Evolutionary conservation across 257 asterid genomes (phyloP).

Genomic region (Forsythia viridissima): DNA sequence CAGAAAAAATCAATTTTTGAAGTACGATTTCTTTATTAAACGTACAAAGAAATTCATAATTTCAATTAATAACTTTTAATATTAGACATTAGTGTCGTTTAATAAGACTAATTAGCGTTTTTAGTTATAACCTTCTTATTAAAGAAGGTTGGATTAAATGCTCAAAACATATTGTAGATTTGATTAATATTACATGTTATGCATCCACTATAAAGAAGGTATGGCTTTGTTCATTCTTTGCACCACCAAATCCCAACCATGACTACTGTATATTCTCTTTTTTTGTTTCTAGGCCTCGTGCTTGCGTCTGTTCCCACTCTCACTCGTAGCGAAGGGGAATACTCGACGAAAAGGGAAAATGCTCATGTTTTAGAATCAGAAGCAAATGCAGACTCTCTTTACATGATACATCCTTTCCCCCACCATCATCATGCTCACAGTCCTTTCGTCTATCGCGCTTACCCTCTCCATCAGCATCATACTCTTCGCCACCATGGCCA

Average conservation of each 20-base stretch:
- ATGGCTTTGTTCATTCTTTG: not conserved
- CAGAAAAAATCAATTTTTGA: no score
- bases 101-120: not conserved
- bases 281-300: conserved; percentile 1
- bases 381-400: conserved; percentile 4
- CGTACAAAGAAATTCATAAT: no score
- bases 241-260: conserved; percentile 14
- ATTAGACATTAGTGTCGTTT: not conserved
- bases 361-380: conserved; percentile 4
- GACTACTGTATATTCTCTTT: not conserved
- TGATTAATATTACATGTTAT: not conserved
- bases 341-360: not conserved
- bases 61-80: no score
- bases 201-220: not conserved
- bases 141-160: conserved; percentile 10
- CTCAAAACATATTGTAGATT: not conserved
- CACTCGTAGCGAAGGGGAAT: conserved; percentile 5
- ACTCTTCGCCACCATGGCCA: no score
- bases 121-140: not conserved
- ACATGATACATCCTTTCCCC: not conserved
- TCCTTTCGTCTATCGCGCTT: no score
- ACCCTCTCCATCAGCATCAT: no score
- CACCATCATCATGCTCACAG: not conserved
- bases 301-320: not conserved
- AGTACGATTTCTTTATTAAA: no score